These are phyloP conservation scores for Vigna unguiculata DNA, from an alignment of 306 rosid species.

Conservation along the genomic window DNA sequence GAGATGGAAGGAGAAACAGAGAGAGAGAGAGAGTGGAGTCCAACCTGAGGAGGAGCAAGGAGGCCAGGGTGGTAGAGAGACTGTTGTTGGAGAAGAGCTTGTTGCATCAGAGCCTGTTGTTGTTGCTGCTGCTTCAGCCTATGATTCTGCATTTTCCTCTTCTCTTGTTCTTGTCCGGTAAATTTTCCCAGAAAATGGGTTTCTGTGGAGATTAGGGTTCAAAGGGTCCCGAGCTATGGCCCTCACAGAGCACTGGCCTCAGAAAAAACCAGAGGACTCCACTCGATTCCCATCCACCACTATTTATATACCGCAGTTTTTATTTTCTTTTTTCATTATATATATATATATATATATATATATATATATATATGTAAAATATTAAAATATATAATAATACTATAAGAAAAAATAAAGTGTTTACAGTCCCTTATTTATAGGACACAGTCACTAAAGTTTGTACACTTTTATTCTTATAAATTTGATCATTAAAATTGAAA, in stretches of 20 bases:
- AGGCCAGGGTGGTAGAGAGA: constrained; percentile 97
- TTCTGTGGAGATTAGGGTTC: constrained; percentile 71
- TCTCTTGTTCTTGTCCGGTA: constrained; percentile 13
- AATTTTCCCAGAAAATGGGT: constrained; percentile 46
- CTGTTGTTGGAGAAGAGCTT: constrained; percentile 95
- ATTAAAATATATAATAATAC: too few species aligned
- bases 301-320: constrained; percentile 34
- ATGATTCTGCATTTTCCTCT: constrained; percentile 89
- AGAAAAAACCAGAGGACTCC: constrained; percentile 40
- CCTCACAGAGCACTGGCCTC: constrained; percentile 48
- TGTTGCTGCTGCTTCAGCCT: constrained; percentile 97
- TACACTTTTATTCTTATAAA: too few species aligned
- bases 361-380: too few species aligned
- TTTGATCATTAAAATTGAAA: too few species aligned
- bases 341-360: too few species aligned
- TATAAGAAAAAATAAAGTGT: too few species aligned
- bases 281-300: not conserved
- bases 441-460: too few species aligned
- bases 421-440: too few species aligned
- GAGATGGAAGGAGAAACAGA: not conserved
- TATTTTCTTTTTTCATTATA: too few species aligned
- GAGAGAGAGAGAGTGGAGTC: not conserved
- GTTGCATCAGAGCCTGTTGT: constrained; percentile 99
- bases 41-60: constrained; percentile 97
- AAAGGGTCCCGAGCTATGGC: constrained; percentile 39